A percentile compares a stretch with the other conserved stretches of the same genome.
phyloP scores from a whole-genome alignment of 2,329 filamentous ascomycete species.

The Cladophialophora psammophila region DNA sequence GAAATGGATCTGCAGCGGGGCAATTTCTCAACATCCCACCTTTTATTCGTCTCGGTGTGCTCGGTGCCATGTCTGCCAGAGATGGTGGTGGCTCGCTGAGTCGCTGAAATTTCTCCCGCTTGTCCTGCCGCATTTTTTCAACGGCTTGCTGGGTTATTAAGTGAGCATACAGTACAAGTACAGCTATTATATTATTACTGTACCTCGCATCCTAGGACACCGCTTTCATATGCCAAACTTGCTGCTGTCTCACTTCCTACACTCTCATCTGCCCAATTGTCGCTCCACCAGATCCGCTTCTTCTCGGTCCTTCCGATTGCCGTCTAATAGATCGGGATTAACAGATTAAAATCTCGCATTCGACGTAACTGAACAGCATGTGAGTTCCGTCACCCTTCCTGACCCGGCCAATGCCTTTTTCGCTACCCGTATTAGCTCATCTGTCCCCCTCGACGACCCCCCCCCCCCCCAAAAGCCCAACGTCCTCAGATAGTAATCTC shows the following conservation, averaged over 20 bases:
- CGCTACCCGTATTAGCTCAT: conserved; percentile 34
- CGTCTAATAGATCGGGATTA: conserved; percentile 16
- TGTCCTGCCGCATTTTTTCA: neutral
- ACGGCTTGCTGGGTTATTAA: conserved; percentile 16
- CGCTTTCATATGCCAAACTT: conserved; percentile 31
- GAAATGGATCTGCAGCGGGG: conserved; percentile 18
- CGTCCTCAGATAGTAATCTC: conserved; percentile 6
- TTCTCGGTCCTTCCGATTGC: conserved; percentile 22
- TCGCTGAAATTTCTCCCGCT: conserved; percentile 8
- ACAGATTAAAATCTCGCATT: conserved; percentile 28
- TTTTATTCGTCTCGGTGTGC: conserved; percentile 16
- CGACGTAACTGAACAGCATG: conserved; percentile 25
- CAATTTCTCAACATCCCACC: conserved; percentile 26
- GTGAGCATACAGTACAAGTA: conserved; percentile 8
- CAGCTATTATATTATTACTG: conserved; percentile 12
- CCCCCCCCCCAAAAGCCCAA: neutral
- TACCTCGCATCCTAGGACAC: conserved; percentile 14
- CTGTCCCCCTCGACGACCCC: conserved; percentile 9
- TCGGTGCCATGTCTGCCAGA: neutral
- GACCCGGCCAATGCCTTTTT: conserved; percentile 28
- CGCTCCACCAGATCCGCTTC: conserved; percentile 25
- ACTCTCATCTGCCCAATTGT: conserved; percentile 9
- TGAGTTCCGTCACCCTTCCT: conserved; percentile 25
- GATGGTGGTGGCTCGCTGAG: neutral
- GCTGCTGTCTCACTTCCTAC: conserved; percentile 26